These are phyloP conservation scores for Fonsecaea erecta DNA, from an alignment of 2,329 filamentous ascomycete genomes.

Conservation along the genomic window DNA sequence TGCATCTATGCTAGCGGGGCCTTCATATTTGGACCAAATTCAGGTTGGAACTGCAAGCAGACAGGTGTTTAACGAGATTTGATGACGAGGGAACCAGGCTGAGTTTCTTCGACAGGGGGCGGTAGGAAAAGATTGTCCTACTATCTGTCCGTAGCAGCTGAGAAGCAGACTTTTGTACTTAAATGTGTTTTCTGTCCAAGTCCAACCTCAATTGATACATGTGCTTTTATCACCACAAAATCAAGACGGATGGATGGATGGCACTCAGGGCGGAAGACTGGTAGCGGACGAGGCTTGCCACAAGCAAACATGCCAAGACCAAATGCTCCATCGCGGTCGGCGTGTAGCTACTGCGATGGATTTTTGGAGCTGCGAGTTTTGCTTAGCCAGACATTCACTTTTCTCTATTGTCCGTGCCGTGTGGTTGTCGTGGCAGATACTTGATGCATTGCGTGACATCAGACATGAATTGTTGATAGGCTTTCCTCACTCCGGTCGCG, in stretches of 20 bases:
- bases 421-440: background rate
- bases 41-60: constrained; percentile 10
- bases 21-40: constrained; percentile 10
- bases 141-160: background rate
- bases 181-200: background rate
- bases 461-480: background rate
- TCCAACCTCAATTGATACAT: background rate
- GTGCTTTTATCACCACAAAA: background rate
- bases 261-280: no score
- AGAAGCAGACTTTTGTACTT: background rate
- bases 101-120: background rate
- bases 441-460: background rate
- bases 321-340: background rate
- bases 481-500: background rate
- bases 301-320: background rate
- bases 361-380: constrained; percentile 1
- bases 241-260: background rate
- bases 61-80: constrained; percentile 9
- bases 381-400: background rate
- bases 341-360: background rate
- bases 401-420: background rate
- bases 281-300: background rate
- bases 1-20: constrained; percentile 15
- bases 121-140: constrained; percentile 4
- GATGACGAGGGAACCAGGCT: background rate